phyloP scores from a whole-genome alignment of 23 red algal species.

The Agarophyton chilense region DNA sequence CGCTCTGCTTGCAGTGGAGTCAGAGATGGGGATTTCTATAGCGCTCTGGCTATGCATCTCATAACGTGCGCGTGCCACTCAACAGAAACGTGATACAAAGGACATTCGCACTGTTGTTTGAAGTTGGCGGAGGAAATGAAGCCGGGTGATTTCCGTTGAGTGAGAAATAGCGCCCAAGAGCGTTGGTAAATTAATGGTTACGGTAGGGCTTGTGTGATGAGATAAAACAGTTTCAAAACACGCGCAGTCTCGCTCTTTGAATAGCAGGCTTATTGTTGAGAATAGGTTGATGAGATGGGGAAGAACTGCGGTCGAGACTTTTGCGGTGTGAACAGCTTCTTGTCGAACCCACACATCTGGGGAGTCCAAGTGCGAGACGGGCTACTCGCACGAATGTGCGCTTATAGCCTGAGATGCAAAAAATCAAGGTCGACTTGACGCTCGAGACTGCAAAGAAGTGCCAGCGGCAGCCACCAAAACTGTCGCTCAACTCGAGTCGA shows the following conservation, averaged over 20 bases:
- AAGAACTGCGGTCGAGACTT: conserved; percentile 19
- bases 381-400: background rate
- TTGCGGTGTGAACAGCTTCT: background rate
- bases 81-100: background rate
- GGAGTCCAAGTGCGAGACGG: background rate
- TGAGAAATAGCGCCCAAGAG: no score
- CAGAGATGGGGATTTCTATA: background rate
- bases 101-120: no score
- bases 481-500: no score
- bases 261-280: background rate
- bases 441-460: background rate
- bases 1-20: background rate
- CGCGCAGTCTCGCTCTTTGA: background rate
- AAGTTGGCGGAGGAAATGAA: no score
- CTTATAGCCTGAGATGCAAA: background rate
- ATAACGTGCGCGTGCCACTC: background rate
- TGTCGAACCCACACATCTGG: conserved; percentile 7
- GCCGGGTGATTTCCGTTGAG: no score
- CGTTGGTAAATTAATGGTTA: no score
- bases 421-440: background rate
- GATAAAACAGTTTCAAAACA: background rate
- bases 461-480: background rate
- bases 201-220: background rate
- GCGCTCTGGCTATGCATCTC: conserved; percentile 1
- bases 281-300: background rate